Percentiles rank a stretch among this genome's conserved stretches.
Conservation (phyloP, 2,329 filamentous ascomycete species). For the Beauveria asiatica region DNA sequence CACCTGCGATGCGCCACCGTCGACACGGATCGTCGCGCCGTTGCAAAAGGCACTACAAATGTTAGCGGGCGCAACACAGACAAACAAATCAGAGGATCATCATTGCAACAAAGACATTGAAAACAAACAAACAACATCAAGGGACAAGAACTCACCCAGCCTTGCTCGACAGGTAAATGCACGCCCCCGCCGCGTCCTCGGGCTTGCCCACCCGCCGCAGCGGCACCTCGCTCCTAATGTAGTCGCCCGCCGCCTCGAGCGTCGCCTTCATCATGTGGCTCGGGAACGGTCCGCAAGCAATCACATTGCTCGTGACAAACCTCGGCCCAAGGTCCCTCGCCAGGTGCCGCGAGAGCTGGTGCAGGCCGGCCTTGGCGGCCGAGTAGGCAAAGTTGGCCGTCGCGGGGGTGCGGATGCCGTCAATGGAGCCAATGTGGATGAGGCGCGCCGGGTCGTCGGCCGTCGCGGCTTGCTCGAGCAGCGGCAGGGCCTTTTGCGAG, state of each 20-base stretch:
- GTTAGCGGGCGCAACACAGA: neutral
- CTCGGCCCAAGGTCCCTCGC: constrained; percentile 51
- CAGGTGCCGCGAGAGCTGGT: constrained; percentile 52
- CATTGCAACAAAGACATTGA: neutral
- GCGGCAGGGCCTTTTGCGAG: constrained; percentile 51
- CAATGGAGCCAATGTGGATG: constrained; percentile 58
- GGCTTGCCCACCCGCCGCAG: constrained; percentile 58
- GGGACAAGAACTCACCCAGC: constrained; percentile 41
- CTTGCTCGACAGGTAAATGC: constrained; percentile 58
- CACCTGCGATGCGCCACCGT: constrained; percentile 44
- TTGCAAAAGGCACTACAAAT: constrained; percentile 46
- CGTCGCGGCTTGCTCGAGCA: constrained; percentile 43
- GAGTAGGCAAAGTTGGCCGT: constrained; percentile 54
- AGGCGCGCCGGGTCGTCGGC: constrained; percentile 43
- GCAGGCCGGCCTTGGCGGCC: constrained; percentile 54
- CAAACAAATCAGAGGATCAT: too few species aligned
- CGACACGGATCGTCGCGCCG: constrained; percentile 54
- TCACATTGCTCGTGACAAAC: constrained; percentile 55
- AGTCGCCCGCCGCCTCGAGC: constrained; percentile 44
- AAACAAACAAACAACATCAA: neutral
- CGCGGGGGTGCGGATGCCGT: constrained; percentile 51
- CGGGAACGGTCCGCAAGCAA: constrained; percentile 64
- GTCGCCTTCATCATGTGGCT: constrained; percentile 61
- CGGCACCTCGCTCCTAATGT: constrained; percentile 51
- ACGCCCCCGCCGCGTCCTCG: constrained; percentile 62